Conservation (phyloP, 345 rosid species). For the Arabis alpina region DNA sequence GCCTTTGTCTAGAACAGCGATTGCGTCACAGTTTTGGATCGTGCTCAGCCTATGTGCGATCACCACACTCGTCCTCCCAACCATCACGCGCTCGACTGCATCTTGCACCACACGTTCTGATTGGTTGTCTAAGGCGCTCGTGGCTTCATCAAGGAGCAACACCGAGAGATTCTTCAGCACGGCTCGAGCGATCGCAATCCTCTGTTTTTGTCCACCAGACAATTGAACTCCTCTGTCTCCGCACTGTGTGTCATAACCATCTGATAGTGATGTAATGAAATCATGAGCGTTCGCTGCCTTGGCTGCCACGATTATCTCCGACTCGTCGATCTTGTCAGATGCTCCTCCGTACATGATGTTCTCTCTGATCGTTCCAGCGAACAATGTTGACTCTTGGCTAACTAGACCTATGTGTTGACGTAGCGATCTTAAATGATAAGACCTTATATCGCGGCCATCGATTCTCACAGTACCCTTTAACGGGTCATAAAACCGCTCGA, state of each 20-base stretch:
- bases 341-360: slow-evolving; percentile 60
- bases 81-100: slow-evolving; percentile 47
- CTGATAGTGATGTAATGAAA: slow-evolving; percentile 50
- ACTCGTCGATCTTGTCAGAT: slow-evolving; percentile 40
- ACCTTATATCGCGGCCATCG: slow-evolving; percentile 55
- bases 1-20: slow-evolving; percentile 59
- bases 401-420: slow-evolving; percentile 70
- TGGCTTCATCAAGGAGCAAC: slow-evolving; percentile 64
- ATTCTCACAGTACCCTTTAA: slow-evolving; percentile 52
- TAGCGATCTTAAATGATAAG: slow-evolving; percentile 56
- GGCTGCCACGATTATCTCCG: slow-evolving; percentile 48
- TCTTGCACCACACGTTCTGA: slow-evolving; percentile 63
- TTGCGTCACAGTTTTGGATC: not conserved
- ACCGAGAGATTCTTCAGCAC: slow-evolving; percentile 54
- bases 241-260: slow-evolving; percentile 58
- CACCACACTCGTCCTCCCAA: too few relatives aligned
- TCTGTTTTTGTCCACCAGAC: slow-evolving; percentile 32
- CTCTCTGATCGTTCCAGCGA: slow-evolving; percentile 62
- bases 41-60: too few relatives aligned
- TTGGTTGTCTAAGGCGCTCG: slow-evolving; percentile 64
- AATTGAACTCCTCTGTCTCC: slow-evolving; percentile 63
- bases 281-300: slow-evolving; percentile 66
- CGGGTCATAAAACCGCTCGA: slow-evolving; percentile 72
- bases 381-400: slow-evolving; percentile 71
- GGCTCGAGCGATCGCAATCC: slow-evolving; percentile 64